Base-by-base conservation (phyloP, 2,329 filamentous ascomycete genomes). In the Fusarium lateritium region DNA sequence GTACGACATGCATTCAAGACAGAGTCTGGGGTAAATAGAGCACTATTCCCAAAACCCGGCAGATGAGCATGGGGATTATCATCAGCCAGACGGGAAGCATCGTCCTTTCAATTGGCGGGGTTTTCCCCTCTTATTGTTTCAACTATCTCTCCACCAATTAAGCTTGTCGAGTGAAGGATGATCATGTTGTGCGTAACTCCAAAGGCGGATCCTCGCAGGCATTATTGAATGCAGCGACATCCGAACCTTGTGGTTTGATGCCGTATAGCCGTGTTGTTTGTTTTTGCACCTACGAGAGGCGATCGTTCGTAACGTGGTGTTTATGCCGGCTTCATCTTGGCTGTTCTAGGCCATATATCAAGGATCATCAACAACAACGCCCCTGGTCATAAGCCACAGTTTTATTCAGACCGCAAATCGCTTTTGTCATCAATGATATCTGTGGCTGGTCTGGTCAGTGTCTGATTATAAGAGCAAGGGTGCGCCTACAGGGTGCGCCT, bases 101-200 rank as follows among this genome's bases (percentile, higher is more conserved):
- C 6, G 6, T 51, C 2, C 17, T 22, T 19, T 45, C 24, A 19
- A 69, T 69, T 69, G 66, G 66, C 36, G 66, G 66, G 40, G 17
- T 45, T 69, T 62, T 56, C 13, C 15, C 8, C 33, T 28, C 21
- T 38, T 17, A 24, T 3, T 28, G 44, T 36, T 19, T 17, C 21
- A 19, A 14, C 9, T 31, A 51, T 51, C 55, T 44, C 22, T 69
- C 65, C 65, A 69, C 65, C 65, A 69, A 60, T 69, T 47, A 63
- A 63, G 43, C 43, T 56, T 47, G 39, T 28, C 13, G 28, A 2
- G 21, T 15, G 21, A 24, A 28, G 42, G 24, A 13, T 24, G 11
- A 24, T 51, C 28, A 22, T 50, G 28, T 33, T 33, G 24, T 26
- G 42, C 26, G 15, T 15, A 17, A 44, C 17, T 24, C 40, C 22